phyloP scores from a whole-genome alignment of 345 rosid species.

The Mallotus nudiflorus region DNA sequence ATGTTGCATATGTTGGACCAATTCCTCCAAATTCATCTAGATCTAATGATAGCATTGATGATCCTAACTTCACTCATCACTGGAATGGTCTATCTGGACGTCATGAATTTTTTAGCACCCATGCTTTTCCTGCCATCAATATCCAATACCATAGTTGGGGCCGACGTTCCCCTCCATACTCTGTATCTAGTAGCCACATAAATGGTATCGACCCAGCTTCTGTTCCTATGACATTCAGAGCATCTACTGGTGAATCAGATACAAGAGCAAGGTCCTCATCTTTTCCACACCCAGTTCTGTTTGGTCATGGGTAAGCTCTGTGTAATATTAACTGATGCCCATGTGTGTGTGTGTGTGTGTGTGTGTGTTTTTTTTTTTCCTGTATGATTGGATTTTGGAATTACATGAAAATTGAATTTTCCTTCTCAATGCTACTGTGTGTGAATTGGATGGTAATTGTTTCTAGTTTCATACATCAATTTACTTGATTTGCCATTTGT shows the following conservation, averaged over 20 bases:
- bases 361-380: neutral
- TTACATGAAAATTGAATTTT: neutral
- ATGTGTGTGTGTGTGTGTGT: no score
- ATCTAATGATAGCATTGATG: slow-evolving; percentile 40
- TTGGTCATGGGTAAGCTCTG: slow-evolving; percentile 53
- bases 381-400: neutral
- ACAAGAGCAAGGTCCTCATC: slow-evolving; percentile 31
- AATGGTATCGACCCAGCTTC: slow-evolving; percentile 43
- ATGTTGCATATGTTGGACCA: slow-evolving; percentile 55
- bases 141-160: slow-evolving; percentile 50
- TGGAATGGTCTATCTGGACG: slow-evolving; percentile 52
- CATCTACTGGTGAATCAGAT: slow-evolving; percentile 44
- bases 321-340: neutral
- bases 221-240: slow-evolving; percentile 42
- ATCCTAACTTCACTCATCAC: slow-evolving; percentile 42
- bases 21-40: slow-evolving; percentile 43
- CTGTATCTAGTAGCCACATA: slow-evolving; percentile 41
- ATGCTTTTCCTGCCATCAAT: slow-evolving; percentile 50
- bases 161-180: slow-evolving; percentile 40
- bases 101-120: slow-evolving; percentile 45
- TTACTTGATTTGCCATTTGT: neutral
- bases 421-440: neutral
- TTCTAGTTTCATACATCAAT: neutral
- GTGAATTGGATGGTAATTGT: neutral
- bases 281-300: slow-evolving; percentile 44